Evolutionary conservation across 2,329 filamentous ascomycete species (phyloP).

Genomic region (Diaporthe helianthi): DNA sequence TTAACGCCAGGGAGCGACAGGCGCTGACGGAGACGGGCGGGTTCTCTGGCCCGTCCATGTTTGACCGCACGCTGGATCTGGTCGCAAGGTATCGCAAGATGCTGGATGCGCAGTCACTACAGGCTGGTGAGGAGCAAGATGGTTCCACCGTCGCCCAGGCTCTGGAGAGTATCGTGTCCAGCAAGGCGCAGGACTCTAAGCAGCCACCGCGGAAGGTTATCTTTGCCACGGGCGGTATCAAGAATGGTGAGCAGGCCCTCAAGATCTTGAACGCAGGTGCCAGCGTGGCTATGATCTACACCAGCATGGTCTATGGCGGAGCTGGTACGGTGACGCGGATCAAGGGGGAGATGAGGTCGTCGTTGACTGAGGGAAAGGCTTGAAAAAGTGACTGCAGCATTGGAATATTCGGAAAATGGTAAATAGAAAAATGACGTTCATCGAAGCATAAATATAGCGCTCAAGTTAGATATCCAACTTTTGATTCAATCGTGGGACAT

Average conservation of each 20-base stretch:
- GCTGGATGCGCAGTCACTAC: slow-evolving; percentile 61
- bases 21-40: slow-evolving; percentile 81
- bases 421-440: slow-evolving; percentile 25
- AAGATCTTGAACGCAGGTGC: slow-evolving; percentile 87
- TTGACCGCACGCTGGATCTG: slow-evolving; percentile 77
- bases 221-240: slow-evolving; percentile 93
- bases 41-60: slow-evolving; percentile 90
- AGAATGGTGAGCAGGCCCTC: slow-evolving; percentile 82
- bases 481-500: no score
- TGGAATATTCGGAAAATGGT: not conserved
- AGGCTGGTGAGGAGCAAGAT: slow-evolving; percentile 41
- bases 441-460: not conserved
- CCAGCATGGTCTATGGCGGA: slow-evolving; percentile 71
- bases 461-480: not conserved
- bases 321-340: slow-evolving; percentile 70
- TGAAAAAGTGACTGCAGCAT: not conserved
- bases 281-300: slow-evolving; percentile 91
- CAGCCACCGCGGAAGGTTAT: slow-evolving; percentile 72
- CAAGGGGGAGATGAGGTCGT: slow-evolving; percentile 66
- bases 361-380: slow-evolving; percentile 39
- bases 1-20: slow-evolving; percentile 71
- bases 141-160: slow-evolving; percentile 44
- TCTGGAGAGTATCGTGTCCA: slow-evolving; percentile 44
- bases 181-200: slow-evolving; percentile 39
- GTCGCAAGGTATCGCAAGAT: slow-evolving; percentile 80